Evolutionary conservation across 2,329 filamentous ascomycete genomes (phyloP).

Genomic region (Aplosporella prunicola): DNA sequence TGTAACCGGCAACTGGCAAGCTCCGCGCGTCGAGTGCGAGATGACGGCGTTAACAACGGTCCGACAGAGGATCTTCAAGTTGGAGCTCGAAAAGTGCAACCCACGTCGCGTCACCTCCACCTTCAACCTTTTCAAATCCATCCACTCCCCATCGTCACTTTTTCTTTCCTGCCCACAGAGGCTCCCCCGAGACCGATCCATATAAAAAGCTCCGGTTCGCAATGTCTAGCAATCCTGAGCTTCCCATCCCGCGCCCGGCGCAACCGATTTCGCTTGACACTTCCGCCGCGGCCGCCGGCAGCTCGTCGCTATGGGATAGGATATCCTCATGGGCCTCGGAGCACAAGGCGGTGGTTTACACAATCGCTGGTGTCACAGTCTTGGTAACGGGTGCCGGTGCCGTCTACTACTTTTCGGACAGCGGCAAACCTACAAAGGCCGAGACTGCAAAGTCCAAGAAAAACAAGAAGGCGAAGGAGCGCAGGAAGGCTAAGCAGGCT

Average conservation of each 20-base stretch:
- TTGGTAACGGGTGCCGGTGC: conserved; percentile 86
- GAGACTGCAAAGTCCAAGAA: conserved; percentile 37
- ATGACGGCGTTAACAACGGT: no score
- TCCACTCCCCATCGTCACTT: conserved; percentile 5
- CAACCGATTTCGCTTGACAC: conserved; percentile 10
- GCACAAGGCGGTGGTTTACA: conserved; percentile 92
- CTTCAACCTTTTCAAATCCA: conserved; percentile 6
- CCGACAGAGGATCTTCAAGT: no score
- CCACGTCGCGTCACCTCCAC: conserved; percentile 7
- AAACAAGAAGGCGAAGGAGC: conserved; percentile 83
- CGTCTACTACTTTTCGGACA: conserved; percentile 74
- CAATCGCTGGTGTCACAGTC: conserved; percentile 86
- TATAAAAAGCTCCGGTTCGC: conserved; percentile 14
- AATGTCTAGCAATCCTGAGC: conserved; percentile 31
- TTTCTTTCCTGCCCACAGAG: neutral
- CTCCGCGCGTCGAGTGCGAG: no score
- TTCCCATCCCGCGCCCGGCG: conserved; percentile 19
- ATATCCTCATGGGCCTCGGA: conserved; percentile 87
- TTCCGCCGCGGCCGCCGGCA: conserved; percentile 32
- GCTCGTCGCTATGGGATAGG: conserved; percentile 76
- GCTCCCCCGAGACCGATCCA: conserved; percentile 1
- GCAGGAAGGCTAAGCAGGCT: conserved; percentile 75
- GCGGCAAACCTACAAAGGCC: conserved; percentile 38
- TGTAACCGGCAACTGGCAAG: no score
- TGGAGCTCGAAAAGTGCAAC: conserved; percentile 10